Evolutionary conservation across 352 stramenopile species (phyloP).

Genomic region (Phytophthora megakarya): DNA sequence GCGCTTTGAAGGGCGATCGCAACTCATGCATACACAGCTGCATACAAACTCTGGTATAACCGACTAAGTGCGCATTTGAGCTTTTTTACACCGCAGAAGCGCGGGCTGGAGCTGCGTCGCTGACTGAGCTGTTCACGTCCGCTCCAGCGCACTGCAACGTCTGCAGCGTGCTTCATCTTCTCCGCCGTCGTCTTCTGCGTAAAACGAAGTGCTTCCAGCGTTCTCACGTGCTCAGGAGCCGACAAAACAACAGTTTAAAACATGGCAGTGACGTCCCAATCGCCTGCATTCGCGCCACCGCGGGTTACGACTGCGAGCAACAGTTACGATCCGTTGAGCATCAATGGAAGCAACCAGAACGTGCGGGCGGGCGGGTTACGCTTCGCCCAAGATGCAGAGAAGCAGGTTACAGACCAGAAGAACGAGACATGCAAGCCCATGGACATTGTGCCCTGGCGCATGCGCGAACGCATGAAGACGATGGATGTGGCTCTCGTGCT

Average conservation of each 20-base stretch:
- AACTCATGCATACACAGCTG: constrained; percentile 28
- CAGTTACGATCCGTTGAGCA: constrained; percentile 18
- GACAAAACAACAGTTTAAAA: not conserved
- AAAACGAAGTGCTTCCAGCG: not conserved
- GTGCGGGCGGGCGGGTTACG: constrained; percentile 63
- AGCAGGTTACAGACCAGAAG: constrained; percentile 33
- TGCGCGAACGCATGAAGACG: constrained; percentile 90
- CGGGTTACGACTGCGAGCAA: constrained; percentile 13
- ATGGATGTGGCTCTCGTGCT: constrained; percentile 96
- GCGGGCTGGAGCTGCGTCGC: not conserved
- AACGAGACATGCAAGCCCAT: constrained; percentile 28
- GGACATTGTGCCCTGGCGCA: constrained; percentile 82
- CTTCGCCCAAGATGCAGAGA: constrained; percentile 58
- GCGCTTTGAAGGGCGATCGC: constrained; percentile 41
- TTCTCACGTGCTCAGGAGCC: not conserved
- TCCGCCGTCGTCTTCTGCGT: not conserved
- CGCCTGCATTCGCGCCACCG: constrained; percentile 23
- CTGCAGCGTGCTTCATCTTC: not conserved
- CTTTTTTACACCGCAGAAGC: constrained; percentile 25
- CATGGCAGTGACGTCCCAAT: constrained; percentile 43
- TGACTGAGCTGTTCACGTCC: constrained; percentile 4
- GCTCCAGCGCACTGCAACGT: not conserved
- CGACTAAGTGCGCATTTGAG: constrained; percentile 11
- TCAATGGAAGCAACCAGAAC: constrained; percentile 6
- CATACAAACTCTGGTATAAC: constrained; percentile 21